A percentile compares a stretch with the other conserved stretches of the same genome.
Evolutionary conservation across 108 stramenopile species (phyloP).

Genomic region (Heterococcus sp.): DNA sequence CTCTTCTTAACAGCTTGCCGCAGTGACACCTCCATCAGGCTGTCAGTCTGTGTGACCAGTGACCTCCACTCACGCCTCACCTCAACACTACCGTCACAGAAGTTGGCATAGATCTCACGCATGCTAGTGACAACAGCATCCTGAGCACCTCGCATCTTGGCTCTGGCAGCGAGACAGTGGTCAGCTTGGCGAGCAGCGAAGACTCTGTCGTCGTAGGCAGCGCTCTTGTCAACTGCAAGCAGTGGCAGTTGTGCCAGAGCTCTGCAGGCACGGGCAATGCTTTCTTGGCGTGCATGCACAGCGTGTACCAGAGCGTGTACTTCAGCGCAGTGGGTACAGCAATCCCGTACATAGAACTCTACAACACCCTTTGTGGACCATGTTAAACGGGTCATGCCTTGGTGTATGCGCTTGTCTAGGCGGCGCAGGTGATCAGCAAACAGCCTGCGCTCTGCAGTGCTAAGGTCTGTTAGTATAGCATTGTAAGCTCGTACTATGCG

Average conservation of each 20-base stretch:
- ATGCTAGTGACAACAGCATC: constrained; percentile 39
- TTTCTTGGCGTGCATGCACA: constrained; percentile 47
- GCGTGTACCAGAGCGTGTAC: constrained; percentile 47
- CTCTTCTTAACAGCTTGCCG: constrained; percentile 59
- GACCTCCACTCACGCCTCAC: constrained; percentile 62
- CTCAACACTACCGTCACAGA: constrained; percentile 58
- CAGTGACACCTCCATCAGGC: constrained; percentile 50
- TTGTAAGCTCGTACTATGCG: constrained; percentile 67
- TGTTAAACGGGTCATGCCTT: constrained; percentile 57
- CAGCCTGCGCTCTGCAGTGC: constrained; percentile 58
- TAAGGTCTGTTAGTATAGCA: constrained; percentile 56
- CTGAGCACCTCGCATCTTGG: constrained; percentile 40
- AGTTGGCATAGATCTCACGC: constrained; percentile 54
- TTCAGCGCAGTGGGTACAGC: constrained; percentile 54
- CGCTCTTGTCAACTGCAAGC: constrained; percentile 59
- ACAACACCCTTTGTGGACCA: constrained; percentile 59
- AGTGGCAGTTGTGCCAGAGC: constrained; percentile 44
- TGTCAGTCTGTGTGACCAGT: constrained; percentile 49
- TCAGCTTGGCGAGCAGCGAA: constrained; percentile 58
- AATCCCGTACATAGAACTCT: constrained; percentile 62
- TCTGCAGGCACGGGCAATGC: constrained; percentile 29
- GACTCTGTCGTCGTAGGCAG: constrained; percentile 53
- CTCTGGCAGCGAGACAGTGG: constrained; percentile 28
- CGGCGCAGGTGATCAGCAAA: constrained; percentile 61
- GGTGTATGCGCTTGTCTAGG: constrained; percentile 60